phyloP scores from a whole-genome alignment of 306 rosid species.

The Trifolium pratense region DNA sequence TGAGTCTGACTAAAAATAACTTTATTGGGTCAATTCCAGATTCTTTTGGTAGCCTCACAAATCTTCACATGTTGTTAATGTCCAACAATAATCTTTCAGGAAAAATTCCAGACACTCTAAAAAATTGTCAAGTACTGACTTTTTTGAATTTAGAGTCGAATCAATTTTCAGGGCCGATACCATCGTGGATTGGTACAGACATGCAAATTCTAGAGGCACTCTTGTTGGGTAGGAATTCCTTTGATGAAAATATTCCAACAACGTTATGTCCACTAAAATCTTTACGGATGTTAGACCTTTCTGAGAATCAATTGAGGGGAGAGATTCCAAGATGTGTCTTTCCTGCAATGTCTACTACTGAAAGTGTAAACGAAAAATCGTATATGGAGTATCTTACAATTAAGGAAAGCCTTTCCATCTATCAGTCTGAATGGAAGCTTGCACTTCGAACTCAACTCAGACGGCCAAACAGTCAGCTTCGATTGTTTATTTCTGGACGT shows the following conservation, averaged over 20 bases:
- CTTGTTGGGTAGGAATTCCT: background rate
- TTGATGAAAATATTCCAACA: constrained; percentile 34
- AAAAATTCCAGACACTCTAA: constrained; percentile 8
- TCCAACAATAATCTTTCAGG: constrained; percentile 5
- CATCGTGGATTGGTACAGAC: constrained; percentile 41
- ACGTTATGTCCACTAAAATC: constrained; percentile 15
- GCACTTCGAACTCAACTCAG: no score
- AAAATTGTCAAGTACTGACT: background rate
- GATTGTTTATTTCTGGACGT: no score
- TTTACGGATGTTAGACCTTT: constrained; percentile 30
- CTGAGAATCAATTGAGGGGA: constrained; percentile 31
- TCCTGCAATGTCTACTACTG: background rate
- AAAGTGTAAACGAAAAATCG: background rate
- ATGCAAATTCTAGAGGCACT: background rate
- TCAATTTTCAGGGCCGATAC: constrained; percentile 31
- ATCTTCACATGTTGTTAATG: constrained; percentile 10
- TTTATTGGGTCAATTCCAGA: constrained; percentile 38
- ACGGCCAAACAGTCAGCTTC: no score
- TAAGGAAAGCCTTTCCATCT: background rate
- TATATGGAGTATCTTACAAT: background rate
- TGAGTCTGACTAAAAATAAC: background rate
- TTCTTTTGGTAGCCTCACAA: constrained; percentile 26
- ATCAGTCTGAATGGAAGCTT: no score
- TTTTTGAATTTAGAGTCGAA: constrained; percentile 7
- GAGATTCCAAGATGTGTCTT: constrained; percentile 37